Evolutionary conservation across 1,139 yeast species (phyloP).

Genomic region (Protomyces lactucae-debilis): DNA sequence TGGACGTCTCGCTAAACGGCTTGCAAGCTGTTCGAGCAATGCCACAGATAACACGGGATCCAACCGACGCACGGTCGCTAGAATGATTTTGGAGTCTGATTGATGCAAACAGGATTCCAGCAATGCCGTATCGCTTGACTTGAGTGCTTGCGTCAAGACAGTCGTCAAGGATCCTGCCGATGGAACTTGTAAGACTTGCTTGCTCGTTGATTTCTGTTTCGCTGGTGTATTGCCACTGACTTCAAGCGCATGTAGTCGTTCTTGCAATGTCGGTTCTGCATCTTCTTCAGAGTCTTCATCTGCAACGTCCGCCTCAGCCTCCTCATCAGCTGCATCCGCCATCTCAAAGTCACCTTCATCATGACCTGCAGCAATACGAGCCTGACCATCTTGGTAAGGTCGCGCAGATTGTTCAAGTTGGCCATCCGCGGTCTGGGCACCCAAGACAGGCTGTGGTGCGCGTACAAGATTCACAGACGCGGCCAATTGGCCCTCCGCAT

Average conservation of each 20-base stretch:
- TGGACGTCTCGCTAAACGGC: constrained; percentile 66
- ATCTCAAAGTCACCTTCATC: constrained; percentile 42
- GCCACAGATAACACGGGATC: constrained; percentile 69
- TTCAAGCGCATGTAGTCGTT: constrained; percentile 43
- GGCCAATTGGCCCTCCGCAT: constrained; percentile 38
- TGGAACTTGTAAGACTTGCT: constrained; percentile 14
- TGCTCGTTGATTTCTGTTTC: constrained; percentile 27
- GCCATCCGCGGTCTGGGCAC: constrained; percentile 56
- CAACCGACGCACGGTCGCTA: constrained; percentile 63
- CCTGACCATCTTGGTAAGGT: constrained; percentile 61
- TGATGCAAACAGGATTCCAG: constrained; percentile 72
- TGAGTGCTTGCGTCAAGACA: constrained; percentile 43
- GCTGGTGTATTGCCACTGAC: constrained; percentile 36
- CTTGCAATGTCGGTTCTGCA: constrained; percentile 42
- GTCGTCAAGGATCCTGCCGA: constrained; percentile 42
- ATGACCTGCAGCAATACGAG: constrained; percentile 45
- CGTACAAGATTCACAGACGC: constrained; percentile 15
- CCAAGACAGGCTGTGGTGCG: constrained; percentile 50
- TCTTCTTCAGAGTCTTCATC: constrained; percentile 37
- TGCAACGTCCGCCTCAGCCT: constrained; percentile 38
- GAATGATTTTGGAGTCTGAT: constrained; percentile 68
- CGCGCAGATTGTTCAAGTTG: constrained; percentile 30
- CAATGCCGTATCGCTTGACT: constrained; percentile 42
- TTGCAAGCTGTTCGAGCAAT: constrained; percentile 76
- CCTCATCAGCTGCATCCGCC: constrained; percentile 49